Evolutionary conservation across 108 stramenopile species (phyloP).

Genomic region (Cyclotella choctawhatcheeana): DNA sequence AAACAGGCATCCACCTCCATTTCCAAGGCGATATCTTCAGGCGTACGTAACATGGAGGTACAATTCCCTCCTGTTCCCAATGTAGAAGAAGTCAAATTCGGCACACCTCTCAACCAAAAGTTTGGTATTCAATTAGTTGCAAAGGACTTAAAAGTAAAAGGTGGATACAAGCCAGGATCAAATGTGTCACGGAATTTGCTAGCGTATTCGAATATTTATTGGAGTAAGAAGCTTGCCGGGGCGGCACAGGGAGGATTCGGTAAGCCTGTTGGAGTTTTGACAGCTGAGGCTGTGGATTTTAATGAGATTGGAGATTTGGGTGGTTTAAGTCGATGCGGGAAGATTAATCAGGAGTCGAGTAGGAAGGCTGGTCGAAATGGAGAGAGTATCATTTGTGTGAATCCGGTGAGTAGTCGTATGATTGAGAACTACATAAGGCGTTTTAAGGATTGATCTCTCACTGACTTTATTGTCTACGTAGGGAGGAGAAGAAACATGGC

Average conservation of each 20-base stretch:
- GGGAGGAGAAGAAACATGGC: conserved; percentile 84
- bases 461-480: too few species aligned
- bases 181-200: conserved; percentile 80
- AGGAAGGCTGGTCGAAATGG: conserved; percentile 54
- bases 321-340: conserved; percentile 58
- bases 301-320: conserved; percentile 58
- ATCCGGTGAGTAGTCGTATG: conserved; percentile 66
- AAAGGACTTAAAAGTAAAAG: conserved; percentile 73
- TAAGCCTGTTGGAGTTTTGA: conserved; percentile 69
- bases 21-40: conserved; percentile 66
- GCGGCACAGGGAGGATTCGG: conserved; percentile 61
- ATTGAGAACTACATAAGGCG: too few species aligned
- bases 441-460: too few species aligned
- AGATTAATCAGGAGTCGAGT: conserved; percentile 35
- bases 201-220: conserved; percentile 87
- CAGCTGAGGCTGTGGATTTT: conserved; percentile 79
- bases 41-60: conserved; percentile 79
- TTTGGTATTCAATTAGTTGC: conserved; percentile 79
- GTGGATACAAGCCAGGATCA: conserved; percentile 89
- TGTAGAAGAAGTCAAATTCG: conserved; percentile 82
- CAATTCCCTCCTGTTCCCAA: conserved; percentile 86
- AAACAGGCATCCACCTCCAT: conserved; percentile 74
- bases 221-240: conserved; percentile 82
- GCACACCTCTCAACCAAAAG: conserved; percentile 87
- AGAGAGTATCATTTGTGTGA: conserved; percentile 75